phyloP scores from a whole-genome alignment of 495 filamentous ascomycete species.

The Tuber borchii region DNA sequence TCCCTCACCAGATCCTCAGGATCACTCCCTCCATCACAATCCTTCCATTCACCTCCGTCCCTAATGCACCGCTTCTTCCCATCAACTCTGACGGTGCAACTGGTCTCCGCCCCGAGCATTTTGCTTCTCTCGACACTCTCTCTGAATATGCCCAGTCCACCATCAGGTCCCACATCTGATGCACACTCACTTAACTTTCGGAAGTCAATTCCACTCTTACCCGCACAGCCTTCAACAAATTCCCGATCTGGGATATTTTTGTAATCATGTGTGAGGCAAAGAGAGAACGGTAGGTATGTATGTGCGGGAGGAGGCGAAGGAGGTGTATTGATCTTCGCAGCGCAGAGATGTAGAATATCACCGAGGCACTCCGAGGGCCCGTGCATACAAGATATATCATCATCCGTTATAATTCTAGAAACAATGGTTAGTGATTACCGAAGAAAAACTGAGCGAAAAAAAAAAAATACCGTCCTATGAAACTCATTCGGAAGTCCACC shows the following conservation, averaged over 20 bases:
- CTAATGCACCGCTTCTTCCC: conserved; percentile 73
- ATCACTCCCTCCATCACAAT: conserved; percentile 63
- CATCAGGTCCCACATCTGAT: conserved; percentile 55
- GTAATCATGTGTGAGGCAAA: conserved; percentile 73
- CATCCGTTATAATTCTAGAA: conserved; percentile 42
- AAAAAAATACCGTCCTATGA: conserved; percentile 66
- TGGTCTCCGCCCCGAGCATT: conserved; percentile 63
- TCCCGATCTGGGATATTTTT: conserved; percentile 62
- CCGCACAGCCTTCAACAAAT: conserved; percentile 74
- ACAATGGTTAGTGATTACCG: not conserved
- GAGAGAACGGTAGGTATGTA: conserved; percentile 80
- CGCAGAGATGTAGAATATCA: conserved; percentile 90
- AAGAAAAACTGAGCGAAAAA: not conserved
- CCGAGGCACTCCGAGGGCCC: conserved; percentile 87
- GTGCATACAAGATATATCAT: conserved; percentile 75
- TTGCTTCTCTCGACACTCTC: conserved; percentile 66
- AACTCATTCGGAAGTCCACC: conserved; percentile 84
- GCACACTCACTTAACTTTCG: conserved; percentile 71
- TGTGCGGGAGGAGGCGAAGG: conserved; percentile 60
- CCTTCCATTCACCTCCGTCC: conserved; percentile 72
- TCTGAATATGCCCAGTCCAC: conserved; percentile 62
- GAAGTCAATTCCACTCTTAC: conserved; percentile 85
- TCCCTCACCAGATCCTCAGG: conserved; percentile 68
- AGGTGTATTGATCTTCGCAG: conserved; percentile 57
- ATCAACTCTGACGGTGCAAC: conserved; percentile 81